Evolutionary conservation across 208 protist genomes (phyloP).

Genomic region (Leishmania tropica): DNA sequence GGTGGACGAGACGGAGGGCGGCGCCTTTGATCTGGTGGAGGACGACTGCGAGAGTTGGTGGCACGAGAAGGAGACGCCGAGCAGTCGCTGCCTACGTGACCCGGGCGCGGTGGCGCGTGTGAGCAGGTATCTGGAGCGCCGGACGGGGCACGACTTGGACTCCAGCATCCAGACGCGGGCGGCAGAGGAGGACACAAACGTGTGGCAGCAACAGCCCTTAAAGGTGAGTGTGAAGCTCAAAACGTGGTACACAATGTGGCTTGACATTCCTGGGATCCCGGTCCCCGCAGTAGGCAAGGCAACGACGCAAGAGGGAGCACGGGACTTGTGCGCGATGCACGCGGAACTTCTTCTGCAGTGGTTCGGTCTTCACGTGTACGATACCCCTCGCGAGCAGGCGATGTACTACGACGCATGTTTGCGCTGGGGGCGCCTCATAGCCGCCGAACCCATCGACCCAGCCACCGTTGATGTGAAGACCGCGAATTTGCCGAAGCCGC

Average conservation of each 20-base stretch:
- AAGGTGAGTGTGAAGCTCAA: slow-evolving; percentile 7
- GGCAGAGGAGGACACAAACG: slow-evolving; percentile 25
- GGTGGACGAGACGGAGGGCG: slow-evolving; percentile 68
- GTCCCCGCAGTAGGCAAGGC: slow-evolving; percentile 60
- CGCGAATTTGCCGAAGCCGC: slow-evolving; percentile 34
- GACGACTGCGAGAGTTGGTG: slow-evolving; percentile 39
- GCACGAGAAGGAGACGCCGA: slow-evolving; percentile 34
- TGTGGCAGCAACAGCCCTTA: not conserved
- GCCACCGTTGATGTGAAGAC: slow-evolving; percentile 11
- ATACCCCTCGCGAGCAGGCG: slow-evolving; percentile 31
- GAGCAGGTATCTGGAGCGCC: slow-evolving; percentile 24
- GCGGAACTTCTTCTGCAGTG: slow-evolving; percentile 60
- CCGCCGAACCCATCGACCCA: slow-evolving; percentile 24
- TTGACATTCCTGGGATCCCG: slow-evolving; percentile 15
- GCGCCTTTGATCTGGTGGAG: slow-evolving; percentile 63
- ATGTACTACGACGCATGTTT: slow-evolving; percentile 68
- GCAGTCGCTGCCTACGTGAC: slow-evolving; percentile 48
- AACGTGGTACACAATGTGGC: slow-evolving; percentile 28
- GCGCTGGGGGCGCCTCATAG: slow-evolving; percentile 49
- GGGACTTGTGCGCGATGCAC: slow-evolving; percentile 78
- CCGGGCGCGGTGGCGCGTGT: slow-evolving; percentile 38
- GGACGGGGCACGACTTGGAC: slow-evolving; percentile 11
- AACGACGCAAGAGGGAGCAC: slow-evolving; percentile 31
- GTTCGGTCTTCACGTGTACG: slow-evolving; percentile 53
- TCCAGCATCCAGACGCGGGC: slow-evolving; percentile 4